Percentiles rank a stretch among this genome's conserved stretches.
These are phyloP conservation scores for Amesomyces nigricolor DNA, from an alignment of 2,329 filamentous ascomycete genomes.

Conservation along the genomic window DNA sequence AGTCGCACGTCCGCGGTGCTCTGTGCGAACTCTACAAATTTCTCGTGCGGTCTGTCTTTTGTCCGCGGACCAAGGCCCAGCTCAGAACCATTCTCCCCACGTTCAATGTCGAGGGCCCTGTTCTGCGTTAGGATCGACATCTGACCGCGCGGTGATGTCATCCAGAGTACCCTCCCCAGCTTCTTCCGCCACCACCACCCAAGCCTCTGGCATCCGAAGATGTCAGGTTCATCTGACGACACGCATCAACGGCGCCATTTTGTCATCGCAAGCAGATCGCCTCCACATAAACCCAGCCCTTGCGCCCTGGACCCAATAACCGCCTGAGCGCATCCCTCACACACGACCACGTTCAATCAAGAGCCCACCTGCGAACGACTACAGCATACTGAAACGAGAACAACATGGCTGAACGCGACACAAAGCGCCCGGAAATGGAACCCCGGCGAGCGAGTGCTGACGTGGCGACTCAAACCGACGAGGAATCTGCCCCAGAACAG, in stretches of 20 bases:
- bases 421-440: not conserved
- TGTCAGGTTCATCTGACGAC: not conserved
- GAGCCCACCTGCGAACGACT: no score
- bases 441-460: not conserved
- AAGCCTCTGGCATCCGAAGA: not conserved
- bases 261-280: no score
- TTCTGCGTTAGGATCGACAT: not conserved
- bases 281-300: no score
- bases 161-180: not conserved
- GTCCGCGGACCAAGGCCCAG: no score
- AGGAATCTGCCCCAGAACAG: not conserved
- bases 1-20: not conserved
- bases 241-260: no score
- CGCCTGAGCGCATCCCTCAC: no score
- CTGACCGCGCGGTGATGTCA: slow-evolving; percentile 2
- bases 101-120: not conserved
- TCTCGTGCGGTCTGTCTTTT: no score
- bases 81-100: no score
- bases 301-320: no score
- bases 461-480: not conserved
- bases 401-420: slow-evolving; percentile 1
- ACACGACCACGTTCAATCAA: no score
- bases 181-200: not conserved
- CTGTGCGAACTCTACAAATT: not conserved
- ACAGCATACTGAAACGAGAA: not conserved